Base-by-base conservation (phyloP, 768 basidiomycete species). In the Glaciozyma martinii region DNA sequence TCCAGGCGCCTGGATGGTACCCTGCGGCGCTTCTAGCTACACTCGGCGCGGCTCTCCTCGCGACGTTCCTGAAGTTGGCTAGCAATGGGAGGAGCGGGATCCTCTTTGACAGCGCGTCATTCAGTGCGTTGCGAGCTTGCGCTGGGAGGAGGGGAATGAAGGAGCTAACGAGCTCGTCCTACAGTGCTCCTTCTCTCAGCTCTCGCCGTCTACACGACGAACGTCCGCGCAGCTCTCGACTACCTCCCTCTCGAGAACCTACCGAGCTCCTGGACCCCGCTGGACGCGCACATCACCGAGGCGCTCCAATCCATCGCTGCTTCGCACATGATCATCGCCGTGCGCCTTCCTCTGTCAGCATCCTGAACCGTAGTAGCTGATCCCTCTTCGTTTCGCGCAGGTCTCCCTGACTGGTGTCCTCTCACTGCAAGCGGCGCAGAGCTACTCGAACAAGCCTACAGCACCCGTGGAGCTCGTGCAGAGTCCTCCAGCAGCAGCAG, bases 281-380 rank as follows among this genome's bases (percentile, higher is more conserved):
- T 25, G 7, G 27, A n/a, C 52, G 29, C 16, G 23, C 23, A n/a
- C 29, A 25, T 53, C n/a, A 53, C 29, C 16, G 52, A 53, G n/a
- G 52, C 52, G 6, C 52, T 53, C 52, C 52, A 29, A 9, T 27
- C 52, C 19, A 47, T 47, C 46, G 46, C 46, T 7, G n/a, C 21
- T 19, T 42, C 40, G 12, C 61, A 70, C 55, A 61, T 70, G 65
- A 66, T 70, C 53, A 61, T 70, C 30, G 68, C 65, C n/a, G 68
- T 10, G 16, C n/a, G 21, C 21, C n/a, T 3, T 19, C 46, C 46
- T 47, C 46, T 18, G 42, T 2, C 19, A 1, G 5, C 16, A 8
- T 47, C 46, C 3, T 19, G 21, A 7, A 19, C 13, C 21, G 18
- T 43, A 43, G 42, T 21, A 12, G 46, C 46, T 47, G 10, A 47